A percentile compares a stretch with the other conserved stretches of the same genome.
These are phyloP conservation scores for Amoeboaphelidium protococcarum DNA, from an alignment of 371 early-diverging fungal genomes.

Conservation along the genomic window DNA sequence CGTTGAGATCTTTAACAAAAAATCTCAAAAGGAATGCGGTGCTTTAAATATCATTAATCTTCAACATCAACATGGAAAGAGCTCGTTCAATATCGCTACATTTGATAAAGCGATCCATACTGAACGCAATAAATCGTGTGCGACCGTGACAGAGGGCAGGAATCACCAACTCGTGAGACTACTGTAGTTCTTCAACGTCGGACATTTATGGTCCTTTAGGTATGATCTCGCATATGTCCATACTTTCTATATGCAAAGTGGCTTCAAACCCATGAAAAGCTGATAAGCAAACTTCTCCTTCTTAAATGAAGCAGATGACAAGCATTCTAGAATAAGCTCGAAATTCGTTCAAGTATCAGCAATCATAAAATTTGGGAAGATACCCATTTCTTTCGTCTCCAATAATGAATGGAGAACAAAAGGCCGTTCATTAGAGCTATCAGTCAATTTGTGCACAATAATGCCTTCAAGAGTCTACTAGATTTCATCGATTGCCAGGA, in stretches of 20 bases:
- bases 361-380: slow-evolving; percentile 7
- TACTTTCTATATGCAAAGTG: neutral
- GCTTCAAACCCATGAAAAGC: slow-evolving; percentile 4
- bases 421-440: slow-evolving; percentile 5
- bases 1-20: neutral
- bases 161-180: neutral
- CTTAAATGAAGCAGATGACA: slow-evolving; percentile 6
- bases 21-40: neutral
- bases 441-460: slow-evolving; percentile 5
- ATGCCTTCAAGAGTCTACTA: too few species aligned
- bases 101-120: neutral
- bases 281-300: neutral
- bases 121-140: neutral
- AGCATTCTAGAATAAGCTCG: slow-evolving; percentile 4
- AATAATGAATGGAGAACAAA: slow-evolving; percentile 8
- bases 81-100: neutral
- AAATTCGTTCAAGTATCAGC: slow-evolving; percentile 11
- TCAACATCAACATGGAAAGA: neutral
- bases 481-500: too few species aligned
- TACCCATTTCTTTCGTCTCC: slow-evolving; percentile 4
- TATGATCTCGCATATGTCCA: neutral
- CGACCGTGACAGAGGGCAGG: neutral
- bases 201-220: neutral
- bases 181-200: neutral
- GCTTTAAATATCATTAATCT: neutral